Percentiles rank a stretch among this genome's conserved stretches.
phyloP scores from a whole-genome alignment of 176 grass and related monocot genomes.

The Oryza meridionalis region DNA sequence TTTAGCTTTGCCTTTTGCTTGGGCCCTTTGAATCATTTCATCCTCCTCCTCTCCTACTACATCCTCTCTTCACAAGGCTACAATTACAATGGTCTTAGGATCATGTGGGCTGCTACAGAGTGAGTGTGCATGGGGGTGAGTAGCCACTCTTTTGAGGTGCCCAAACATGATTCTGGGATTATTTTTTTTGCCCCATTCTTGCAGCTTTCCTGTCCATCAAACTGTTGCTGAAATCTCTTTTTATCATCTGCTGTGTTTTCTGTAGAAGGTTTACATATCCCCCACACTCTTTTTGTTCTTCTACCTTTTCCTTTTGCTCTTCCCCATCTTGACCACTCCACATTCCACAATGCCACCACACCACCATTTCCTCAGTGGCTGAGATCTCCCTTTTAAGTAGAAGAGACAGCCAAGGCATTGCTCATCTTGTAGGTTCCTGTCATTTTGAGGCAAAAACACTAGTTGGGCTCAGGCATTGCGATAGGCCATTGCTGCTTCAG shows the following conservation, averaged over 20 bases:
- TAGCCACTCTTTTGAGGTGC: slow-evolving; percentile 46
- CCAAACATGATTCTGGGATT: slow-evolving; percentile 62
- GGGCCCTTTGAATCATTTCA: slow-evolving; percentile 43
- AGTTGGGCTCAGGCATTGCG: neutral
- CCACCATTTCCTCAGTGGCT: slow-evolving; percentile 23
- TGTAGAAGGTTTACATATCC: slow-evolving; percentile 46
- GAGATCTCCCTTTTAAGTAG: slow-evolving; percentile 44
- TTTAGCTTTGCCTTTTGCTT: slow-evolving; percentile 40
- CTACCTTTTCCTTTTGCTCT: slow-evolving; percentile 56
- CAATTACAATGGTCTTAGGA: slow-evolving; percentile 8
- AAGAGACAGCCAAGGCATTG: slow-evolving; percentile 13
- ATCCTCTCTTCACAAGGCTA: neutral
- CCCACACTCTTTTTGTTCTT: slow-evolving; percentile 59
- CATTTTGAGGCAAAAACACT: neutral
- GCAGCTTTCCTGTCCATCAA: slow-evolving; percentile 39
- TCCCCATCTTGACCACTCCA: slow-evolving; percentile 53
- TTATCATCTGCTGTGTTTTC: slow-evolving; percentile 18
- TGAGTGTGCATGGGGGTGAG: slow-evolving; percentile 34
- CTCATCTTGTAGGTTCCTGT: slow-evolving; percentile 24
- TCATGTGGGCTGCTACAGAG: slow-evolving; percentile 29
- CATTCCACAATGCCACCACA: neutral
- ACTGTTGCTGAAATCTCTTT: slow-evolving; percentile 18
- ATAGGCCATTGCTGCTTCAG: slow-evolving; percentile 5
- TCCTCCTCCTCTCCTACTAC: neutral
- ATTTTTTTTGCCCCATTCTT: slow-evolving; percentile 50